Evolutionary conservation across 352 stramenopile genomes (phyloP).

Genomic region (Globisporangium barbulae): DNA sequence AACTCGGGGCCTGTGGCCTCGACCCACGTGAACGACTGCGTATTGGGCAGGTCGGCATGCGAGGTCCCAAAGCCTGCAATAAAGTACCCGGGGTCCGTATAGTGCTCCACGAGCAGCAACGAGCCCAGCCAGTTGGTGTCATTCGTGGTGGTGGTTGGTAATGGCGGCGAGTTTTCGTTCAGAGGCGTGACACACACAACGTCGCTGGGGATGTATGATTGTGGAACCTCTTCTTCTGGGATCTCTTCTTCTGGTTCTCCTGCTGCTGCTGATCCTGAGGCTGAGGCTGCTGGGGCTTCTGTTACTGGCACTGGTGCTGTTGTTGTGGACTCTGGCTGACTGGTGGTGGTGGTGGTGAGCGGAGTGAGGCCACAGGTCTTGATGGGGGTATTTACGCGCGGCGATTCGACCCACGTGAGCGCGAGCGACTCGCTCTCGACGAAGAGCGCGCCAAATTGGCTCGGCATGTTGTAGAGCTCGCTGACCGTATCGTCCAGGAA

Average conservation of each 20-base stretch:
- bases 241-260: not conserved
- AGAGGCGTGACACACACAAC: slow-evolving; percentile 2
- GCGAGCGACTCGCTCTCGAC: slow-evolving; percentile 2
- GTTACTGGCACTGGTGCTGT: not conserved
- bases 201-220: not conserved
- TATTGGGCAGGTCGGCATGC: not conserved
- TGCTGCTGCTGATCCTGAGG: not conserved
- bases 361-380: slow-evolving; percentile 1
- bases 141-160: not conserved
- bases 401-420: slow-evolving; percentile 1
- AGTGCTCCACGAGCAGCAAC: not conserved
- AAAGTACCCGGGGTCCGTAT: not conserved
- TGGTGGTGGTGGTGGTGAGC: too few relatives aligned
- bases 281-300: not conserved
- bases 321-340: not conserved
- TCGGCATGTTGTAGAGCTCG: not conserved
- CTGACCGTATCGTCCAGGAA: not conserved
- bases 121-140: not conserved
- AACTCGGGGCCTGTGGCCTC: slow-evolving; percentile 11
- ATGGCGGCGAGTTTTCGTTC: not conserved
- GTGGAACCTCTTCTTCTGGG: not conserved
- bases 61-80: slow-evolving; percentile 7
- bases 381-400: not conserved
- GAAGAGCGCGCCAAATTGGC: slow-evolving; percentile 2
- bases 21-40: slow-evolving; percentile 11